phyloP scores from a whole-genome alignment of 164 flowering plant genomes.

The Stephania japonica region DNA sequence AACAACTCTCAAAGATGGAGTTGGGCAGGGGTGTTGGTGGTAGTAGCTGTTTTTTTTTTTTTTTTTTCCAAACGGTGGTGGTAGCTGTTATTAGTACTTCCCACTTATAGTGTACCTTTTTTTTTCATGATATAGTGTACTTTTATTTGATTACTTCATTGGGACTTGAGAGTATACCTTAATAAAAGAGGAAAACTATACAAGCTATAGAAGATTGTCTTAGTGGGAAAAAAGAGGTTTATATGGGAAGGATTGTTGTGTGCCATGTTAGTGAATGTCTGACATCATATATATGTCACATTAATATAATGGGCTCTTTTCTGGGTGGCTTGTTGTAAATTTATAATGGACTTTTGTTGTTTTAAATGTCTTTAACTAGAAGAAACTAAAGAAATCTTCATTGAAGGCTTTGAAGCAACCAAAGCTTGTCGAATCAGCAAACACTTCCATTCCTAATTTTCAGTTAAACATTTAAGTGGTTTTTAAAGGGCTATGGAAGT shows the following conservation, averaged over 20 bases:
- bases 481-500: too few species aligned
- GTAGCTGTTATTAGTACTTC: constrained; percentile 11
- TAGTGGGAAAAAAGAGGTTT: neutral
- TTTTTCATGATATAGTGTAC: neutral
- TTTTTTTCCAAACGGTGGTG: too few species aligned
- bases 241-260: neutral
- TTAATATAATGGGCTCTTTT: neutral
- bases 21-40: constrained; percentile 2
- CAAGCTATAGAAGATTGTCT: neutral
- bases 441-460: too few species aligned
- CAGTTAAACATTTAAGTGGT: too few species aligned
- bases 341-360: neutral
- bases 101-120: constrained; percentile 6
- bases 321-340: neutral
- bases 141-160: neutral
- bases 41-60: constrained; percentile 5
- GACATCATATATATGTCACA: neutral
- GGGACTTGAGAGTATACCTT: neutral
- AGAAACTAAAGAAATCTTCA: too few species aligned
- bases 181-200: neutral
- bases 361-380: too few species aligned
- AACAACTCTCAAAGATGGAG: neutral
- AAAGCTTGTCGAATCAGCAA: too few species aligned
- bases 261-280: neutral
- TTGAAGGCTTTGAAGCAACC: too few species aligned